phyloP scores from a whole-genome alignment of 2,329 filamentous ascomycete species.

The Bipolaris oryzae region DNA sequence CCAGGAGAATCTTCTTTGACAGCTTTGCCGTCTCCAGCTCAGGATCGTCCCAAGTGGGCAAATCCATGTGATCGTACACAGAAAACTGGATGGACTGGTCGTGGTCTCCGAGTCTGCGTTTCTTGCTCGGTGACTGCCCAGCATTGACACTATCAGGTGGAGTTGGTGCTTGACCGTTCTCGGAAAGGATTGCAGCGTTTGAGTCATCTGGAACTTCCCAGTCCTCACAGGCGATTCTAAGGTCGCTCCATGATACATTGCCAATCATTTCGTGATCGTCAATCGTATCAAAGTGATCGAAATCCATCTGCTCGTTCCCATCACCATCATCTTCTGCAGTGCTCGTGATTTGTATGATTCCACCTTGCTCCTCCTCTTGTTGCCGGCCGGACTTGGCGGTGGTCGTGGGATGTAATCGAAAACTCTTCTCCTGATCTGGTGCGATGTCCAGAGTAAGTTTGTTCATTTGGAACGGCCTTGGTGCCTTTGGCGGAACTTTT shows the following conservation, averaged over 20 bases:
- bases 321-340: slow-evolving; percentile 55
- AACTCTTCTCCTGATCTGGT: slow-evolving; percentile 83
- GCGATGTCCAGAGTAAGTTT: slow-evolving; percentile 89
- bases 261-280: slow-evolving; percentile 70
- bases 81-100: slow-evolving; percentile 37
- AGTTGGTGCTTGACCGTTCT: slow-evolving; percentile 34
- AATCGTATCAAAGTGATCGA: slow-evolving; percentile 58
- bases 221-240: slow-evolving; percentile 84
- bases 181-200: slow-evolving; percentile 37
- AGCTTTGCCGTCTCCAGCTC: slow-evolving; percentile 73
- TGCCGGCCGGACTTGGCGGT: slow-evolving; percentile 56
- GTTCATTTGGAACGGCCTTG: slow-evolving; percentile 80
- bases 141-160: slow-evolving; percentile 40
- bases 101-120: slow-evolving; percentile 61
- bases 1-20: slow-evolving; percentile 79
- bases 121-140: slow-evolving; percentile 58
- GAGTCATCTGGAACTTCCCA: slow-evolving; percentile 67
- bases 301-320: slow-evolving; percentile 51
- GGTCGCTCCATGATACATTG: slow-evolving; percentile 77
- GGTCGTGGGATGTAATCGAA: slow-evolving; percentile 70
- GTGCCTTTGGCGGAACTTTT: slow-evolving; percentile 78
- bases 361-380: slow-evolving; percentile 60
- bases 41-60: slow-evolving; percentile 79
- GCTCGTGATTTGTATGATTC: slow-evolving; percentile 55
- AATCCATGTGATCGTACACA: slow-evolving; percentile 44